Base-by-base conservation (phyloP, 148 eudicot genomes). In the Chenopodium formosanum region DNA sequence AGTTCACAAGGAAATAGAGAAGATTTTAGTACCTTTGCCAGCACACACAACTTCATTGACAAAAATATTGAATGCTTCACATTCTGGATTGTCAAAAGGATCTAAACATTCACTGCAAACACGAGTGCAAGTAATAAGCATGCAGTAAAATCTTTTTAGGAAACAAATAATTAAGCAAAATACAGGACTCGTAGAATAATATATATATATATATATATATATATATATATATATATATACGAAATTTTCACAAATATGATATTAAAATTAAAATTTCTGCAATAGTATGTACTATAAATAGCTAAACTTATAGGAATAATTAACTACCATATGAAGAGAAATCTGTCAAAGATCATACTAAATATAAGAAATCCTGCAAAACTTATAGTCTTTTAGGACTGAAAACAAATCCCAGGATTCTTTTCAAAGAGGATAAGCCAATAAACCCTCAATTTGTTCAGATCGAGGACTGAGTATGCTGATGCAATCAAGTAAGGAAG, bases 11-110 rank as follows among this genome's bases (percentile, higher is more conserved):
- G 56, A 52, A 2, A 23, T 29, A 11, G 72, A 64, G 75, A 29
- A 64, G 25, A 68, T 7, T 23, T 19, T 27, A 74, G 79, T 88
- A 96, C 99, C 95, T 94, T 86, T 88, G 68, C 99, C 99, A 80
- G 86, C 81, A 84, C 99, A 96, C 67, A 92, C 85, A 84, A 74
- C 82, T 89, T 91, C 93, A 74, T 96, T 94, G 83, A 96, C 97
- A 75, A 96, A 96, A 71, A 96, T 46, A 81, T 96, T 97, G 82
- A 86, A 86, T 34, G 99, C 98, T 82, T 96, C 99, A 66, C 95
- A 90, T 85, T 96, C 97, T 69, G 99, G 98, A 70, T 90, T 83
- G 67, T 94, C 95, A 79, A 96, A 96, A 75, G 99, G 99, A 88
- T 96, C 97, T 77, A 94, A 80, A 78, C 94, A 94, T 86, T 94